Conservation (phyloP, 805 yeast genomes). For the Barnettozyma californica region DNA sequence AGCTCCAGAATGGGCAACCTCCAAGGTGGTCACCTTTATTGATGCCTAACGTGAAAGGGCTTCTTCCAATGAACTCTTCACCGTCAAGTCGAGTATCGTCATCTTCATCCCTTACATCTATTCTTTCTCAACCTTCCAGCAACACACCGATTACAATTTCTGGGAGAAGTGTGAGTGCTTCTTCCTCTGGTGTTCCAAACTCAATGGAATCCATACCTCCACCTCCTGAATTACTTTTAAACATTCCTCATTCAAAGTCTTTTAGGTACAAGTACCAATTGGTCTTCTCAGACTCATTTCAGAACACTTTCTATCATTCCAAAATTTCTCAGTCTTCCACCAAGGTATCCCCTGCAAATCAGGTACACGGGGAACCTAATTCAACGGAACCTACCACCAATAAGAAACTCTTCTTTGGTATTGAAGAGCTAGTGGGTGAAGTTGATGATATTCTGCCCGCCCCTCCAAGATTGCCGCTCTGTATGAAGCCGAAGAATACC, state of each 20-base stretch:
- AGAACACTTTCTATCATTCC: constrained; percentile 23
- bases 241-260: constrained; percentile 40
- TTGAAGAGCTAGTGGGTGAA: constrained; percentile 4
- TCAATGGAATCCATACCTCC: constrained; percentile 26
- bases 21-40: background rate
- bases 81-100: constrained; percentile 14
- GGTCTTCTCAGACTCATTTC: constrained; percentile 37
- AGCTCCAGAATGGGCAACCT: background rate
- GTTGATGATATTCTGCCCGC: background rate
- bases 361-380: background rate
- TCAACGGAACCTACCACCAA: background rate
- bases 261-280: constrained; percentile 45
- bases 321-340: constrained; percentile 11
- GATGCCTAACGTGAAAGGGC: constrained; percentile 1
- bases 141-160: background rate
- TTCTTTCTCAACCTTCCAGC: constrained; percentile 5
- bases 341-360: constrained; percentile 12
- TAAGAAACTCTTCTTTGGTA: constrained; percentile 5
- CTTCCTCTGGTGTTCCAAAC: background rate
- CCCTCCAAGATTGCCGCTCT: constrained; percentile 7
- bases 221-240: constrained; percentile 41
- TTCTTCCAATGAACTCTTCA: constrained; percentile 2
- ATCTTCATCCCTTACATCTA: constrained; percentile 11
- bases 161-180: constrained; percentile 10
- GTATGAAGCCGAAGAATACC: background rate